Base-by-base conservation (phyloP, 108 stramenopile genomes). In the Cyclotella atomus region DNA sequence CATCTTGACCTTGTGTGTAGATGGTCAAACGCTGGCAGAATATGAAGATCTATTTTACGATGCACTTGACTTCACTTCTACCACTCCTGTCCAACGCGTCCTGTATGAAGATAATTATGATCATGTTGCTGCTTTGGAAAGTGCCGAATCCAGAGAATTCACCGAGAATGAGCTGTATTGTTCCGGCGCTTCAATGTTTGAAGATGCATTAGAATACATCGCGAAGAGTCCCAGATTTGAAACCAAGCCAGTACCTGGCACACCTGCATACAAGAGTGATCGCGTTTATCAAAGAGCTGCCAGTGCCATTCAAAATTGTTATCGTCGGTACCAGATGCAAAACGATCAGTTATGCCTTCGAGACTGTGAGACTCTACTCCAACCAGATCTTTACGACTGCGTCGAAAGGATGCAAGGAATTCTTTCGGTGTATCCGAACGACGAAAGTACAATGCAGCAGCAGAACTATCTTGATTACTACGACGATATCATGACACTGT, bases 391-490 rank as follows among this genome's bases (percentile, higher is more conserved):
- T 45, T 47, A 32, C 29, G 27, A 46, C 3, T 29, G 20, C 30
- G 16, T 65, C 47, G 46, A 65, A 30, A 65, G 30, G 23, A 2
- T 65, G 2, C 45, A 65, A 38, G 30, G 49, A 46, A 65, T 46
- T 45, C 29, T 65, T 25, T 24, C n/a, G 1, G 9, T 62, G 23
- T 25, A 62, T 44, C 20, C 14, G 8, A 20, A 17, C 33, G 61
- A 62, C 5, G 61, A 38, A 2, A 23, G n/a, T 0, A 6, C 12
- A 19, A 41, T 44, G 79, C 87, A 27, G 85, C 85, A 66, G 86
- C 87, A 77, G 77, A 85, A 70, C 43, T 34, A 87, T 91, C 23
- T 87, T 73, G 78, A 85, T 77, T 57, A 74, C 87, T 23, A 88
- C 83, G 1, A 56, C 82, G 28, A 50, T 44, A 38, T 70, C 35